A percentile compares a stretch with the other conserved stretches of the same genome.
Conservation (phyloP, 306 rosid genomes). For the Hylodesmum podocarpum region DNA sequence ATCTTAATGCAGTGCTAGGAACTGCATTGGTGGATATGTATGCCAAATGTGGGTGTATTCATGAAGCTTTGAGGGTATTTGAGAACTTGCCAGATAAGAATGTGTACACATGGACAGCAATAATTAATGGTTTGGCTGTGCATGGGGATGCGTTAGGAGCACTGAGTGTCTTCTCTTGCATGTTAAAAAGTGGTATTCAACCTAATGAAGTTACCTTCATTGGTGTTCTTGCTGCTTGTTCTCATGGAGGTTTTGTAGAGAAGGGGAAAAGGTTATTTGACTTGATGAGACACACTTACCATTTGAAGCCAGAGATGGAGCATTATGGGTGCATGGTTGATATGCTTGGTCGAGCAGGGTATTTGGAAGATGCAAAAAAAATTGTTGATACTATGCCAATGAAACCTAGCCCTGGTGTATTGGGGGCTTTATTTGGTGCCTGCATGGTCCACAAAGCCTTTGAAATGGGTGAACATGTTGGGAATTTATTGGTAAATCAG, state of each 20-base stretch:
- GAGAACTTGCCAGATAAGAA: constrained; percentile 34
- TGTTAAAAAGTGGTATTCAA: constrained; percentile 40
- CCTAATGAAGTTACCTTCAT: constrained; percentile 46
- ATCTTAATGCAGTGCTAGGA: constrained; percentile 28
- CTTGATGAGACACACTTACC: constrained; percentile 32
- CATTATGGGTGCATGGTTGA: constrained; percentile 60
- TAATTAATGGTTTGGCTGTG: constrained; percentile 43
- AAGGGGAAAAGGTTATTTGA: constrained; percentile 38
- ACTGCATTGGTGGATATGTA: constrained; percentile 47
- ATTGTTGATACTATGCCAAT: constrained; percentile 48
- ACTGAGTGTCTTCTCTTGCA: constrained; percentile 37
- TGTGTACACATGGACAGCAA: constrained; percentile 45
- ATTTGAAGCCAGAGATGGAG: constrained; percentile 42
- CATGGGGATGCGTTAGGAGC: constrained; percentile 37
- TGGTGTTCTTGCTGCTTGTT: constrained; percentile 45
- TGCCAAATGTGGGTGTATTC: constrained; percentile 47
- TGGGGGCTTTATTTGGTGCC: constrained; percentile 44
- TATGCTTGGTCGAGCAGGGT: constrained; percentile 47
- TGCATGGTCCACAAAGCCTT: constrained; percentile 42
- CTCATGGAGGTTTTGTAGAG: constrained; percentile 47
- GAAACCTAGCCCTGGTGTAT: constrained; percentile 38
- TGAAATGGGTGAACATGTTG: constrained; percentile 42
- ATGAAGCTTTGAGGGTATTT: constrained; percentile 42
- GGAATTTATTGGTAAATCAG: constrained; percentile 36
- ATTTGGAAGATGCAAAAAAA: constrained; percentile 44